Evolutionary conservation across 2,329 filamentous ascomycete species (phyloP), one percentile per base, ranked within the genome.

Genomic region (Bipolaris sorokiniana): DNA sequence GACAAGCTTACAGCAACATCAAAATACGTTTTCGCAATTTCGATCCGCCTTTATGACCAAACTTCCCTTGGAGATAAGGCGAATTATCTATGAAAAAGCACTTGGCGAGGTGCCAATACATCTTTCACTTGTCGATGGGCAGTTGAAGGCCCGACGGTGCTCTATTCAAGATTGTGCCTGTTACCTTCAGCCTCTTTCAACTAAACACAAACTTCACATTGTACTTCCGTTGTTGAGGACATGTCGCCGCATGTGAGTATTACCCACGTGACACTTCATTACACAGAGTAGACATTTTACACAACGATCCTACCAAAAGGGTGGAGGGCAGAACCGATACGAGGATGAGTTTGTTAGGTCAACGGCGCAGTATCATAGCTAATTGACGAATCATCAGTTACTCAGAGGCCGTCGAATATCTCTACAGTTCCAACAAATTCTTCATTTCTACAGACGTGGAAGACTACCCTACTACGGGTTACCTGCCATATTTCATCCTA

Each of bases 201-300:
- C 37, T 15, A 9, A 33, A 20, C 9, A 56, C 6, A 54, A 31
- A 22, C 33, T 67, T 3, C 40, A 42, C 1, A 41, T 67, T 16
- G 52, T 44, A 23, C 48, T 62, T 15, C 51, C 56, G 6, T 34
- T 68, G 23, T 26, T 69, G 46, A 60, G 56, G 18, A 66, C 67
- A 2, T 69, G 64, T 50, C 61, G 64, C 18, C 55, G 57, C n/a
- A 61, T 69, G 65, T 69, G 51, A 65, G 66, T 55, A 7, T 13
- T 18, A 3, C 18, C 20, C 36, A 26, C 6, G 5, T n/a, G 23
- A 10, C 15, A 31, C 7, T 38, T 16, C 7, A 11, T 20, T 10
- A 38, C 37, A 38, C 3, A 18, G 15, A 28, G 4, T 28, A 16
- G 42, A 41, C 15, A 13, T 5, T n/a, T 15, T 23, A 4, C n/a